Conservation (phyloP, 306 rosid species). For the Cucumis melo region DNA sequence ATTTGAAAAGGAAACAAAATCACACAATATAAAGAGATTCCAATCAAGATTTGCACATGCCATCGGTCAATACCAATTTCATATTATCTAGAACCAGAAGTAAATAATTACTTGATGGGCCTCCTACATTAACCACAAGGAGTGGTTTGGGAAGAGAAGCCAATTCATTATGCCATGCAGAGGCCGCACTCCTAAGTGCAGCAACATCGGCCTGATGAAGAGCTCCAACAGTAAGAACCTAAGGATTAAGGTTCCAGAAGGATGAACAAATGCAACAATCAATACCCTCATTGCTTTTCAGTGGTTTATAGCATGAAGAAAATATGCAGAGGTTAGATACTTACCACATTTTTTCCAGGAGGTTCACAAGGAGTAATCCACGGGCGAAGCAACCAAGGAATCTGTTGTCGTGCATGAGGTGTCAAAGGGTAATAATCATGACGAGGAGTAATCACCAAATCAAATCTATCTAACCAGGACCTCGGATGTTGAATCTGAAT, state of each 20-base stretch:
- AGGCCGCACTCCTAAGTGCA: slow-evolving; percentile 65
- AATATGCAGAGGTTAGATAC: slow-evolving; percentile 17
- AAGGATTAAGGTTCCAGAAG: slow-evolving; percentile 5
- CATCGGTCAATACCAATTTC: neutral
- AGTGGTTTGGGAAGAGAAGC: slow-evolving; percentile 72
- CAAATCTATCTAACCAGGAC: slow-evolving; percentile 55
- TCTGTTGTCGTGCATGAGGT: slow-evolving; percentile 48
- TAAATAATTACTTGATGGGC: slow-evolving; percentile 49
- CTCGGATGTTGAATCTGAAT: slow-evolving; percentile 95
- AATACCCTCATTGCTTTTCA: neutral
- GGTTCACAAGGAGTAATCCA: slow-evolving; percentile 85
- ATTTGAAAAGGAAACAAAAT: neutral
- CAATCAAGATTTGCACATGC: neutral
- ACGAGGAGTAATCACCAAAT: slow-evolving; percentile 67
- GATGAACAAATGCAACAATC: neutral
- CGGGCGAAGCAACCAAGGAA: slow-evolving; percentile 65
- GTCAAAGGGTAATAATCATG: slow-evolving; percentile 82
- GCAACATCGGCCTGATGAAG: slow-evolving; percentile 80
- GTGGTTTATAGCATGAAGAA: neutral
- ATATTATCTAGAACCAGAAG: neutral
- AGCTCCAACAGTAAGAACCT: slow-evolving; percentile 88
- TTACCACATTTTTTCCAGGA: slow-evolving; percentile 70
- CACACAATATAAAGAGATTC: neutral
- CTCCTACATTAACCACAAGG: slow-evolving; percentile 78
- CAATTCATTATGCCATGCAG: slow-evolving; percentile 61